Percentiles rank a stretch among this genome's conserved stretches.
Conservation (phyloP, 495 filamentous ascomycete species). For the Penicillium ucsense region DNA sequence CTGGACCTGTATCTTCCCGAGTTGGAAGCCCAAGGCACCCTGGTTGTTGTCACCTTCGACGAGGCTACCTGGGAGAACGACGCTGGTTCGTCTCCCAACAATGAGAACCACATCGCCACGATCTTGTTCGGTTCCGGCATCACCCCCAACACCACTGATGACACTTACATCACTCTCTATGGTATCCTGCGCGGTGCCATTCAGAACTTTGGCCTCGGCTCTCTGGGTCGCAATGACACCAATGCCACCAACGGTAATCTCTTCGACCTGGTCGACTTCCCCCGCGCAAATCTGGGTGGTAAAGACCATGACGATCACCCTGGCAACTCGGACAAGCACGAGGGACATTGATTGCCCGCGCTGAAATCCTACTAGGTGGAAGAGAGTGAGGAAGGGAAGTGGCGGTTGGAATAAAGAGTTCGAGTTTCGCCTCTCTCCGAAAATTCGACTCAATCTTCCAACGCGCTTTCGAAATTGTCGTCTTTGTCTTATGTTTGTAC, state of each 20-base stretch:
- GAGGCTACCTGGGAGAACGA: conserved; percentile 12
- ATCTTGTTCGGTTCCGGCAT: conserved; percentile 10
- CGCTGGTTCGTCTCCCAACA: conserved; percentile 4
- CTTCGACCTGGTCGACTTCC: not conserved
- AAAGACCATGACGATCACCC: no score
- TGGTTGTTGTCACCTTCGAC: conserved; percentile 12
- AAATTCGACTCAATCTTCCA: no score
- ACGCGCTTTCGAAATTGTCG: no score
- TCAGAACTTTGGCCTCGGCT: conserved; percentile 11
- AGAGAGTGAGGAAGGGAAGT: no score
- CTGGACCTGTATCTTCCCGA: conserved; percentile 10
- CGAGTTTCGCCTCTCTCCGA: no score
- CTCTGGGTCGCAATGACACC: conserved; percentile 13
- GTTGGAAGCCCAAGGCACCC: conserved; percentile 7
- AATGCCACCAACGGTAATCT: conserved; percentile 14
- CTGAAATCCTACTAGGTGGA: no score
- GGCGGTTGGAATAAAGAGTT: no score
- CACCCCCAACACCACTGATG: conserved; percentile 6
- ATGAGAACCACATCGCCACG: conserved; percentile 8
- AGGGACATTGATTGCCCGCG: not conserved
- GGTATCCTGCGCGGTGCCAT: conserved; percentile 11
- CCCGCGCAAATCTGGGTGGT: not conserved
- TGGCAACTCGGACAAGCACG: no score
- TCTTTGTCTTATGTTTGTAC: no score
- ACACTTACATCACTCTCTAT: conserved; percentile 10